Evolutionary conservation across 2,329 filamentous ascomycete genomes (phyloP).

Genomic region (Coccinonectria pachysandricola): DNA sequence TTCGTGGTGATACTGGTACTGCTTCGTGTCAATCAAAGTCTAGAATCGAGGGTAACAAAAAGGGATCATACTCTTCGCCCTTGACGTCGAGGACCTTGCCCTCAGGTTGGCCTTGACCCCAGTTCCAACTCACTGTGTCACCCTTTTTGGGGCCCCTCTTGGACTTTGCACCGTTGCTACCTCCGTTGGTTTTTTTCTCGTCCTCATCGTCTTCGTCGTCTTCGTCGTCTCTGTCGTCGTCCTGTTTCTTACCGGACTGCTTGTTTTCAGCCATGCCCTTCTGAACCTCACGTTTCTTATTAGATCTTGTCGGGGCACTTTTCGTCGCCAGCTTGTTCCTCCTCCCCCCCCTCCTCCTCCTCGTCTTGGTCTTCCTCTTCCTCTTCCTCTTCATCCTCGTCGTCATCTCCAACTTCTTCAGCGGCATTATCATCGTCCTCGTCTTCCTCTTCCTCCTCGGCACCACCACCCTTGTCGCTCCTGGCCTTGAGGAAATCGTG

Average conservation of each 20-base stretch:
- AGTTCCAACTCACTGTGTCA: slow-evolving; percentile 37
- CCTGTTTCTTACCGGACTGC: slow-evolving; percentile 10
- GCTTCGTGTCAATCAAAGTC: too few species aligned
- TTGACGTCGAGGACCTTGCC: slow-evolving; percentile 36
- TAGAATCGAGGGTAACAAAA: too few species aligned
- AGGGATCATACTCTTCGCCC: slow-evolving; percentile 26
- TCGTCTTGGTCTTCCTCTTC: slow-evolving; percentile 3
- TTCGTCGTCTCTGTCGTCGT: slow-evolving; percentile 6
- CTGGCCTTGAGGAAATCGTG: slow-evolving; percentile 39
- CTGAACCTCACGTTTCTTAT: slow-evolving; percentile 24
- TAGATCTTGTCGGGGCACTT: slow-evolving; percentile 13
- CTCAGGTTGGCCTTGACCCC: slow-evolving; percentile 32
- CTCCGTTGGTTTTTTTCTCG: slow-evolving; percentile 5
- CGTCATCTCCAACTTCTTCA: slow-evolving; percentile 1
- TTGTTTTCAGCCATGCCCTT: slow-evolving; percentile 10
- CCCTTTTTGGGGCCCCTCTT: slow-evolving; percentile 26
- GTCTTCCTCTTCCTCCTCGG: slow-evolving; percentile 6
- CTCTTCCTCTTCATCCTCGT: too few species aligned
- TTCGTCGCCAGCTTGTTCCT: slow-evolving; percentile 20
- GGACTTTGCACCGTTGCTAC: slow-evolving; percentile 1
- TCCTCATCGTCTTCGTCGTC: slow-evolving; percentile 4
- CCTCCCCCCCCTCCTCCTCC: slow-evolving; percentile 11
- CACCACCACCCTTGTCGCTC: slow-evolving; percentile 4
- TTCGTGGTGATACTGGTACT: slow-evolving; percentile 32
- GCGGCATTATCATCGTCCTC: slow-evolving; percentile 4